A percentile compares a stretch with the other conserved stretches of the same genome.
Evolutionary conservation across 306 rosid genomes (phyloP).

Genomic region (Arachis hypogaea): DNA sequence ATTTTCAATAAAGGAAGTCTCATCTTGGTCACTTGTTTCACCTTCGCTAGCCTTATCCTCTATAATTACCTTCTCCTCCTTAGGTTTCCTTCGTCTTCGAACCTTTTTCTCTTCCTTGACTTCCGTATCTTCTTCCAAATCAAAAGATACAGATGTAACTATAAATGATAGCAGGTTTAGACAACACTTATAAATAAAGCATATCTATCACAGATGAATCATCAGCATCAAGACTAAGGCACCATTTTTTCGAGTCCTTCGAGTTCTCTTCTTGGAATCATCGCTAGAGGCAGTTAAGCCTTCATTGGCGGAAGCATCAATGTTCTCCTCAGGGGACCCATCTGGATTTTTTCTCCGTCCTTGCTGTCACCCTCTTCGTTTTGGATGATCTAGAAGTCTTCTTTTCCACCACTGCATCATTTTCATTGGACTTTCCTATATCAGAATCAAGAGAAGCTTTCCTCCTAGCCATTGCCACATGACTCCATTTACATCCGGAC

Average conservation of each 20-base stretch:
- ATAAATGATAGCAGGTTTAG: conserved; percentile 40
- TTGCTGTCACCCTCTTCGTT: conserved; percentile 44
- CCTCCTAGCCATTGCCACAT: conserved; percentile 69
- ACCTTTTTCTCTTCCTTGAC: conserved; percentile 60
- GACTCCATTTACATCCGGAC: conserved; percentile 54
- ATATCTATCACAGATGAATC: conserved; percentile 23
- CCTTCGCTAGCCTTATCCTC: conserved; percentile 51
- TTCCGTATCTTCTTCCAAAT: conserved; percentile 56
- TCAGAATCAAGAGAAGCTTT: conserved; percentile 52
- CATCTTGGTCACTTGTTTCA: conserved; percentile 59
- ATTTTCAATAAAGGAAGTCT: conserved; percentile 48
- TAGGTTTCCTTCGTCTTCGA: conserved; percentile 57
- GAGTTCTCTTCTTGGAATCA: conserved; percentile 56
- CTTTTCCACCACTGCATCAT: conserved; percentile 60
- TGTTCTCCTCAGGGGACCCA: conserved; percentile 44
- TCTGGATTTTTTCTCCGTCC: conserved; percentile 56
- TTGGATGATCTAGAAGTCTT: conserved; percentile 60
- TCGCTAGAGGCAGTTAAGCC: conserved; percentile 44
- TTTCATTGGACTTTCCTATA: conserved; percentile 49
- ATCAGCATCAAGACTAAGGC: conserved; percentile 23
- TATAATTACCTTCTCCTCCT: conserved; percentile 45
- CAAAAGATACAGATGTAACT: conserved; percentile 60
- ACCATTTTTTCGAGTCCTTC: conserved; percentile 64
- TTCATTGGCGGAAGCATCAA: conserved; percentile 52
- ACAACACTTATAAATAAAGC: conserved; percentile 38